A percentile compares a stretch with the other conserved stretches of the same genome.
These are phyloP conservation scores for Cystobasidium slooffiae DNA, from an alignment of 1,284 basidiomycete species.

Conservation along the genomic window DNA sequence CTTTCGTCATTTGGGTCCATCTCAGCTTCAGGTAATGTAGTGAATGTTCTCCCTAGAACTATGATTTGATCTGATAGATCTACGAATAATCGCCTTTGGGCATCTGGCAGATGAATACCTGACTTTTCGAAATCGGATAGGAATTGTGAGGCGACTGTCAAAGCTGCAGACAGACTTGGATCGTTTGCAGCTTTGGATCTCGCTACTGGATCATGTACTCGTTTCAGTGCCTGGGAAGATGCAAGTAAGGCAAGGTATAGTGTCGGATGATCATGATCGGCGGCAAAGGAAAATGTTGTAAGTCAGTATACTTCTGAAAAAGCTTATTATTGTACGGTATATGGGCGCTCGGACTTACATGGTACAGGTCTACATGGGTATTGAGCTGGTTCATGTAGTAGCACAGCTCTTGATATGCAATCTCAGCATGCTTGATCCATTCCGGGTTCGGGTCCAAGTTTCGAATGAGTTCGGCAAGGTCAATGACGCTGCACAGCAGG, in stretches of 20 bases:
- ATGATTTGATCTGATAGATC: conserved; percentile 88
- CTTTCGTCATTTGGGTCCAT: conserved; percentile 5
- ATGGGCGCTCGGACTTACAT: conserved; percentile 62
- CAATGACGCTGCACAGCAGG: conserved; percentile 92
- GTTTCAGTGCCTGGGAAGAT: conserved; percentile 53
- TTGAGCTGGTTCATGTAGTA: conserved; percentile 98
- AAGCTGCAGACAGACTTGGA: conserved; percentile 51
- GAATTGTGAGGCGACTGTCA: conserved; percentile 78
- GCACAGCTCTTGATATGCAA: conserved; percentile 87
- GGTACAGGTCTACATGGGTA: conserved; percentile 89
- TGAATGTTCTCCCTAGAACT: conserved; percentile 83
- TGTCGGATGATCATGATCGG: neutral
- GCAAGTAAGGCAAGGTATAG: neutral
- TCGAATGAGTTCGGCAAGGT: conserved; percentile 89
- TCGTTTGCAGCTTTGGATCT: neutral
- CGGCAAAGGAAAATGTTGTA: neutral
- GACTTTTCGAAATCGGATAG: conserved; percentile 97
- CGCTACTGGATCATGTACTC: conserved; percentile 47
- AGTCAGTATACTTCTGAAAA: too few relatives aligned
- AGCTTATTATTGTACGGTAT: too few relatives aligned
- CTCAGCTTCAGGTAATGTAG: conserved; percentile 59
- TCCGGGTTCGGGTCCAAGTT: conserved; percentile 85
- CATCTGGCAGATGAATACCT: conserved; percentile 84
- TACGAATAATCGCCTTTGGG: conserved; percentile 79
- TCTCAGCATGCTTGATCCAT: conserved; percentile 84